Base-by-base conservation (phyloP, 2,329 filamentous ascomycete genomes). In the Trichophyton benhamiae region DNA sequence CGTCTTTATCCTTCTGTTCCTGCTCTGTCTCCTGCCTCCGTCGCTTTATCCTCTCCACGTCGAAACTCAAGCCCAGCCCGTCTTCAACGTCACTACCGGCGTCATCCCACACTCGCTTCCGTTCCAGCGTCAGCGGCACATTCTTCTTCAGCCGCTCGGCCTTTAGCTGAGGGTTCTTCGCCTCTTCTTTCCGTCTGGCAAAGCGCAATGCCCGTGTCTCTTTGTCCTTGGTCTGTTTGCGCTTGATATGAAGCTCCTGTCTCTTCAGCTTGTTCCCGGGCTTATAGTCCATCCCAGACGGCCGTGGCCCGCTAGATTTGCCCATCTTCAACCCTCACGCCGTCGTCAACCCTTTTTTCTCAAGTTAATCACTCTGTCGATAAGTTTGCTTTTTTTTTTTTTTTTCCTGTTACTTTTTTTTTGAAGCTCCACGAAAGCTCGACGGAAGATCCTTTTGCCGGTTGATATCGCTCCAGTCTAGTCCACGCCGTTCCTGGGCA, bases 91-190 rank as follows among this genome's bases (percentile, higher is more conserved):
- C 78, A 59, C 75, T 75, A 57, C 85, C 85, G 58, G 83, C 82
- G 59, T 91, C 86, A 68, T 96, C 91, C 89, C 90, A 97, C 36
- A 89, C 85, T 72, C 94, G 84, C 79, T 96, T 96, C 68, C 85
- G 83, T 68, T 96, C 91, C 62, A 96, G 81, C 0, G 90, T 95
- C 60, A 83, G 74, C 0, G 94, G 88, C 49, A 91, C 82, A 76
- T 96, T 96, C 66, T 82, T 84, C 63, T 84, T 85, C 63, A 92
- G 78, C 68, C 94, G 83, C 66, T 87, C 83, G 64, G 83, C 84
- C 67, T 85, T 84, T 63, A 96, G 75, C 63, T 84, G 82, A 1
- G 92, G 91, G 69, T 96, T 84, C 73, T 87, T 88, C 65, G 87
- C 83, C 75, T 99, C 94, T 70, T 91, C 88, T 75, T 87, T 89